Base-by-base conservation (phyloP, 2,329 filamentous ascomycete species). In the Claviceps spartinae region DNA sequence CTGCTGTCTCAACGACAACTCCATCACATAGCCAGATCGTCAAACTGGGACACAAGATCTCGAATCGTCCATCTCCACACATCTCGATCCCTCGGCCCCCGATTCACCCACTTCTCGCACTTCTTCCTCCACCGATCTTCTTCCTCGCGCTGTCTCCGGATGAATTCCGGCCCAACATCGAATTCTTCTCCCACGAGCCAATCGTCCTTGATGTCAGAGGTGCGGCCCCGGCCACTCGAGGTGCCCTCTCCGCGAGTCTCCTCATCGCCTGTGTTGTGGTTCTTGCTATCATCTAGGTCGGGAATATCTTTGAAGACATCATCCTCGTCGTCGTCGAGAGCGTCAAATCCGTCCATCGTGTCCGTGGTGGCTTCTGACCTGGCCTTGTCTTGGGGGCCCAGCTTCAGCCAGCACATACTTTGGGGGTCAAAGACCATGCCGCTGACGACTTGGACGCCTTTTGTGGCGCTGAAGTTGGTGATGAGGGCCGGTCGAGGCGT, bases 391-490 rank as follows among this genome's bases (percentile, higher is more conserved):
- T 75, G 65, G 18, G 72, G 67, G 47, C 76, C 73, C 55, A 93
- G 74, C 67, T 95, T 96, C 52, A 97, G 77, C 93, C 93, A 98
- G 66, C 89, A 94, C 91, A 98, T 97, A 60, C 88, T 88, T 56
- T 88, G 84, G 3, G 93, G 93, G 63, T 98, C 93, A 65, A 97
- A 98, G 9, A 97, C 86, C 93, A 98, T 98, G 59, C 89, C 88
- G n/a, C 89, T 87, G 53, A 96, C 89, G 38, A 96, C 86, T 68
- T 96, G 90, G 14, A 95, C 85, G 55, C 88, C 90, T 62, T 91
- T 87, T 55, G 84, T 83, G 4, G 83, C 78, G 51, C 85, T 86
- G 58, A 96, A 87, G 58, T 95, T 93, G 47, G 89, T 89, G 61
- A 98, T 98, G 18, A 98, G 77, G 5, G 91, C 89, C 9, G 88